phyloP scores from a whole-genome alignment of 1,284 basidiomycete genomes.

The Amylostereum areolatum region DNA sequence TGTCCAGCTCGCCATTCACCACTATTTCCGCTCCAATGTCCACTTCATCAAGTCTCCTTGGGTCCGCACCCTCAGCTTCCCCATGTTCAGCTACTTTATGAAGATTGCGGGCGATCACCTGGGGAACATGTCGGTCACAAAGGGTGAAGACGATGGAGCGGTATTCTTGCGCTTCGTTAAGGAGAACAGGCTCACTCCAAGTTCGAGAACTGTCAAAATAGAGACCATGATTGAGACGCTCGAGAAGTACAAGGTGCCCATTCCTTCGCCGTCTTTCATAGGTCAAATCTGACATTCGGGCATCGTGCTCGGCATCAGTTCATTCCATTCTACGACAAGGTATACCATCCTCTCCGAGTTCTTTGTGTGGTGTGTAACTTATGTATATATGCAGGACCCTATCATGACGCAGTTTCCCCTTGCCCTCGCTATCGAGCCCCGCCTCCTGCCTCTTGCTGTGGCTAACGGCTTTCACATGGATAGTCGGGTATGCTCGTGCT shows the following conservation, averaged over 20 bases:
- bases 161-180: conserved; percentile 59
- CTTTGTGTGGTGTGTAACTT: conserved; percentile 9
- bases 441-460: conserved; percentile 62
- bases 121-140: conserved; percentile 58
- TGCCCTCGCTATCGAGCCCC: conserved; percentile 67
- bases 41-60: conserved; percentile 69
- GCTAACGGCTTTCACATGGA: conserved; percentile 73
- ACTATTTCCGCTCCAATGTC: conserved; percentile 63
- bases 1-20: conserved; percentile 67
- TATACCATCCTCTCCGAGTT: conserved; percentile 21
- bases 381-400: conserved; percentile 45
- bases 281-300: too few species aligned
- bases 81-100: conserved; percentile 58
- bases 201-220: conserved; percentile 50
- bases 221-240: conserved; percentile 59
- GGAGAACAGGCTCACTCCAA: conserved; percentile 53
- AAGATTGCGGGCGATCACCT: conserved; percentile 49
- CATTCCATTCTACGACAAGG: conserved; percentile 68
- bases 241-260: conserved; percentile 59
- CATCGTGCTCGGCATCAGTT: conserved; percentile 39
- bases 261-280: conserved; percentile 1
- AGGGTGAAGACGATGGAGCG: conserved; percentile 68
- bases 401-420: conserved; percentile 71
- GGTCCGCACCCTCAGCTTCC: conserved; percentile 57
- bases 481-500: conserved; percentile 33